Conservation (phyloP, 805 yeast species). For the Nakazawaea ishiwadae region DNA sequence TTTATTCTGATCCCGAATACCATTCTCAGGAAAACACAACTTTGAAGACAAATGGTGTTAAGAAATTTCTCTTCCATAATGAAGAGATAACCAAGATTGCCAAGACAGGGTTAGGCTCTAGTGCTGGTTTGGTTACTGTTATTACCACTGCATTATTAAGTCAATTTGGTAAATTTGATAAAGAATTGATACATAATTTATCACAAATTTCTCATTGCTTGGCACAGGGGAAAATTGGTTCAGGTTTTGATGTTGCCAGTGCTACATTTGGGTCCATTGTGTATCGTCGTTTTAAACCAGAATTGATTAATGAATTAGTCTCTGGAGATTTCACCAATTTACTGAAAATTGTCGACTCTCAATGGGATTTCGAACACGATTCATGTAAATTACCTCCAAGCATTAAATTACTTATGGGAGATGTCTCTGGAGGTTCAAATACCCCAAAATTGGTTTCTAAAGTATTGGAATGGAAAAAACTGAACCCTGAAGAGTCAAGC, state of each 20-base stretch:
- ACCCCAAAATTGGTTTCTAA: constrained; percentile 85
- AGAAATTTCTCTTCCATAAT: constrained; percentile 55
- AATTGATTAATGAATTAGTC: constrained; percentile 34
- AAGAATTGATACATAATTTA: constrained; percentile 61
- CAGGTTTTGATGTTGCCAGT: constrained; percentile 96
- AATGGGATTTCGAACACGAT: constrained; percentile 60
- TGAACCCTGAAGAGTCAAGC: constrained; percentile 44
- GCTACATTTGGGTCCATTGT: constrained; percentile 89
- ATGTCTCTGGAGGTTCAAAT: constrained; percentile 86
- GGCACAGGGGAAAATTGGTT: constrained; percentile 94
- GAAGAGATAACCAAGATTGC: constrained; percentile 65
- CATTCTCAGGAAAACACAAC: constrained; percentile 65
- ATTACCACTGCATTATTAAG: constrained; percentile 66
- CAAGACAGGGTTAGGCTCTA: constrained; percentile 94
- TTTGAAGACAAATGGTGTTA: constrained; percentile 27
- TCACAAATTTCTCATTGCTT: constrained; percentile 88
- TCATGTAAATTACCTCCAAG: constrained; percentile 64
- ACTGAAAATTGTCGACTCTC: constrained; percentile 28
- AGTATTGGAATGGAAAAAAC: constrained; percentile 66
- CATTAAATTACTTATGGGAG: constrained; percentile 82
- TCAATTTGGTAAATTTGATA: constrained; percentile 29
- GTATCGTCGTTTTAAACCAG: constrained; percentile 72
- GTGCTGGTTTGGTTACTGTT: constrained; percentile 88
- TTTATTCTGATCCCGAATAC: constrained; percentile 84
- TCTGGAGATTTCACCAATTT: constrained; percentile 30